phyloP scores from a whole-genome alignment of 129 eudicot genomes.

The Pulicaria dysenterica region DNA sequence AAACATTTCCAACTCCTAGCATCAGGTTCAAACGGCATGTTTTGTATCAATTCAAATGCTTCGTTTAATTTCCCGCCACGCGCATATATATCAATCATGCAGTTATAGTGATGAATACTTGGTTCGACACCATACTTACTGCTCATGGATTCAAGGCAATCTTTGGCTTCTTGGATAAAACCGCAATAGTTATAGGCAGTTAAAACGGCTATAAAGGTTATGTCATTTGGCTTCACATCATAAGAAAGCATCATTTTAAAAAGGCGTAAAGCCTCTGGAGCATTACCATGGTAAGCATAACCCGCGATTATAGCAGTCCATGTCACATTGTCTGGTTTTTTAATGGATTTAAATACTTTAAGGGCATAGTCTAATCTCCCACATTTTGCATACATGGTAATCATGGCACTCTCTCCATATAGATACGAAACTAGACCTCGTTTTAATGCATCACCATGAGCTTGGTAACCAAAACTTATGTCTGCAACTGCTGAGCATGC shows the following conservation, averaged over 20 bases:
- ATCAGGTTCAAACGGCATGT: slow-evolving; percentile 56
- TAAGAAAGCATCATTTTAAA: slow-evolving; percentile 44
- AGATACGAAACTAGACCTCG: slow-evolving; percentile 49
- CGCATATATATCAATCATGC: slow-evolving; percentile 54
- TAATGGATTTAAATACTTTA: slow-evolving; percentile 40
- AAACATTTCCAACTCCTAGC: slow-evolving; percentile 53
- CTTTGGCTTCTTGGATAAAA: slow-evolving; percentile 49
- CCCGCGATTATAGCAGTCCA: slow-evolving; percentile 65
- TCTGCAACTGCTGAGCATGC: slow-evolving; percentile 47
- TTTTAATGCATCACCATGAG: slow-evolving; percentile 53
- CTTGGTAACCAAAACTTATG: slow-evolving; percentile 46
- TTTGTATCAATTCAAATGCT: slow-evolving; percentile 43
- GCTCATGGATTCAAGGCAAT: slow-evolving; percentile 42
- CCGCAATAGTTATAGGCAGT: slow-evolving; percentile 64
- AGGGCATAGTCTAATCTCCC: slow-evolving; percentile 44
- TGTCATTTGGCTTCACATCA: slow-evolving; percentile 48
- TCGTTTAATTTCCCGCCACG: slow-evolving; percentile 48
- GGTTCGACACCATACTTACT: slow-evolving; percentile 40
- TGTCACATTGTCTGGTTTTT: slow-evolving; percentile 45
- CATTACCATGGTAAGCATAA: slow-evolving; percentile 57
- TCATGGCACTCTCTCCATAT: slow-evolving; percentile 51
- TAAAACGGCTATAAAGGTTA: slow-evolving; percentile 44
- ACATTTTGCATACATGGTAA: slow-evolving; percentile 52
- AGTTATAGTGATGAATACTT: slow-evolving; percentile 49
- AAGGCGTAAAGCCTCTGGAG: slow-evolving; percentile 43